Conservation (phyloP, 768 basidiomycete genomes). For the Amyloporia xantha region DNA sequence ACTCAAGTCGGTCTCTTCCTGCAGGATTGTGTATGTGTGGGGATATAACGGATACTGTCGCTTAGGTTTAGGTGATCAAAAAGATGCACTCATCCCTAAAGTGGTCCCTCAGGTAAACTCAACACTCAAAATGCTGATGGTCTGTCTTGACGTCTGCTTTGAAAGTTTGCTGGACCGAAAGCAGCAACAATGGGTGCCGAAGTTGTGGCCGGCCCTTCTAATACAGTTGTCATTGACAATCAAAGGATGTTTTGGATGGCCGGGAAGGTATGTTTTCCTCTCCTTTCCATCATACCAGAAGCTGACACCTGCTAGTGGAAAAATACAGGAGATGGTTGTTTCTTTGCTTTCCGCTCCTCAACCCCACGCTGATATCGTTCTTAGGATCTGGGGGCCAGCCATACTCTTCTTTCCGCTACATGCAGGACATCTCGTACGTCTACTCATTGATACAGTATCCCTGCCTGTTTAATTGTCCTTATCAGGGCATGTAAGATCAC, state of each 20-base stretch:
- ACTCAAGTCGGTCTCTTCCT: slow-evolving; percentile 1
- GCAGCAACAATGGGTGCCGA: slow-evolving; percentile 50
- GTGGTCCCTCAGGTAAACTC: slow-evolving; percentile 63
- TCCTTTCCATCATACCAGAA: not conserved
- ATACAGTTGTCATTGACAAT: slow-evolving; percentile 76
- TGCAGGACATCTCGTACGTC: slow-evolving; percentile 78
- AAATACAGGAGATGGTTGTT: slow-evolving; percentile 82
- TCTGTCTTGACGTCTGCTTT: not conserved
- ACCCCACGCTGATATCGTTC: not conserved
- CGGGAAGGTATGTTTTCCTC: slow-evolving; percentile 48
- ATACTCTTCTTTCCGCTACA: slow-evolving; percentile 78
- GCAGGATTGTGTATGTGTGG: slow-evolving; percentile 78
- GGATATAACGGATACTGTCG: slow-evolving; percentile 91
- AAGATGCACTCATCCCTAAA: slow-evolving; percentile 74
- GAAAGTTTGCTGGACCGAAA: slow-evolving; percentile 69
- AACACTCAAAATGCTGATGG: not conserved
- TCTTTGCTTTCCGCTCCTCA: not conserved
- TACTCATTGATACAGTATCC: not conserved
- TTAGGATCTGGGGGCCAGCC: slow-evolving; percentile 87
- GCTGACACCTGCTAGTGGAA: slow-evolving; percentile 60
- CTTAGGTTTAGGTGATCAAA: slow-evolving; percentile 81
- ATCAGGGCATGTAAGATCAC: slow-evolving; percentile 72
- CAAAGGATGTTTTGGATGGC: slow-evolving; percentile 87
- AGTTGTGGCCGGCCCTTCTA: slow-evolving; percentile 77
- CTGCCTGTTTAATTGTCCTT: not conserved